phyloP scores from a whole-genome alignment of 2,329 filamentous ascomycete genomes.

The Falciphora oryzae region DNA sequence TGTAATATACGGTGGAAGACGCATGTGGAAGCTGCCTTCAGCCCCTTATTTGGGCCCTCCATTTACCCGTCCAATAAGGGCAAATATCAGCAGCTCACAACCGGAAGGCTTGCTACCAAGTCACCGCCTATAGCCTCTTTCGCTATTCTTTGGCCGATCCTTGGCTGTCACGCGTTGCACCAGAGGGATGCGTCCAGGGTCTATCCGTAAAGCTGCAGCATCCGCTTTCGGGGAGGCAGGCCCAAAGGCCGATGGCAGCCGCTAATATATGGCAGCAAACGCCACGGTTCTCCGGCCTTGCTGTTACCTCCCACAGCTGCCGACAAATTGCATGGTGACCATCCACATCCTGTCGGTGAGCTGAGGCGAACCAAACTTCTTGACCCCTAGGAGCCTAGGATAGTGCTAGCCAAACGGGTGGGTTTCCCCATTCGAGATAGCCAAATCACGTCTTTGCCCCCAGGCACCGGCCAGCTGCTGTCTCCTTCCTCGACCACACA shows the following conservation, averaged over 20 bases:
- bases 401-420: background rate
- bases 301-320: background rate
- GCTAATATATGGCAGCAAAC: background rate
- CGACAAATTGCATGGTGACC: background rate
- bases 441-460: background rate
- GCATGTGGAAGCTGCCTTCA: background rate
- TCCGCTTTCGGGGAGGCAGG: too few species aligned
- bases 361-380: background rate
- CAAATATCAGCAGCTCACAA: background rate
- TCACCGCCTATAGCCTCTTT: background rate
- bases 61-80: background rate
- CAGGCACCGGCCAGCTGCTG: background rate
- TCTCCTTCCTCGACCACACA: background rate
- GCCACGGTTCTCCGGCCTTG: background rate
- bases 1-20: background rate
- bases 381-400: background rate
- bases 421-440: background rate
- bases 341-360: background rate
- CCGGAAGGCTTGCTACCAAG: background rate
- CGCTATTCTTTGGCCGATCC: background rate
- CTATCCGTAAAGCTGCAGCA: background rate
- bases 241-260: background rate
- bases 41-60: background rate
- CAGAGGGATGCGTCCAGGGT: background rate
- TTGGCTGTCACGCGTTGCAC: background rate